Conservation (phyloP, 257 asterid species). For the Galeopsis tetrahit region DNA sequence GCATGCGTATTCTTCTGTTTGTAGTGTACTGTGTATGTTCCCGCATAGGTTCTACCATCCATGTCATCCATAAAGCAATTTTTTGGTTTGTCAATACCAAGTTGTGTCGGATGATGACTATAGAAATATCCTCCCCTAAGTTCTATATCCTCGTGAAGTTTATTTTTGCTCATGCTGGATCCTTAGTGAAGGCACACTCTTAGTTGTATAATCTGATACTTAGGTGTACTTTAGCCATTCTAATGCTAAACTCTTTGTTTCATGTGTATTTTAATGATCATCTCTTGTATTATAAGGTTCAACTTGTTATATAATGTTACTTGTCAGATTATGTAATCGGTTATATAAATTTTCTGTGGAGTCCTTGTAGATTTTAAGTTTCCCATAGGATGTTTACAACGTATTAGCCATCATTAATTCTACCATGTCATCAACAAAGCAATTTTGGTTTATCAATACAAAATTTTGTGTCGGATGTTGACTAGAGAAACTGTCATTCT, state of each 20-base stretch:
- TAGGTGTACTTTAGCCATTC: no score
- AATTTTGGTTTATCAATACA: slow-evolving; percentile 23
- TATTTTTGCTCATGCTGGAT: slow-evolving; percentile 12
- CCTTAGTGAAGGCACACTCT: slow-evolving; percentile 27
- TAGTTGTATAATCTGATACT: neutral
- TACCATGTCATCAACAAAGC: slow-evolving; percentile 26
- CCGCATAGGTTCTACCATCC: neutral
- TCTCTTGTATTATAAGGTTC: no score
- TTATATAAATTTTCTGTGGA: no score
- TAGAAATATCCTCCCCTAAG: slow-evolving; percentile 27
- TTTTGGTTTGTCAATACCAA: slow-evolving; percentile 25
- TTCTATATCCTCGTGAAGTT: slow-evolving; percentile 23
- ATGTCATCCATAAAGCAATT: slow-evolving; percentile 31
- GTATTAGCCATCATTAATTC: neutral
- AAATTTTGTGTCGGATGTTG: slow-evolving; percentile 38
- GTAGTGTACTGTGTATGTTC: neutral
- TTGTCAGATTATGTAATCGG: no score
- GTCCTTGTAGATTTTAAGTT: neutral
- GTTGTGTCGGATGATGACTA: slow-evolving; percentile 43
- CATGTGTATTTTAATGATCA: neutral
- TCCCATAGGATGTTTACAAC: neutral
- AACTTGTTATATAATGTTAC: no score
- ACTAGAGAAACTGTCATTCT: slow-evolving; percentile 32
- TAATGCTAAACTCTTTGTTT: neutral
- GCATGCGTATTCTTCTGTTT: neutral